Conservation (phyloP, 1,139 yeast genomes). For the Pneumocystis jirovecii region DNA sequence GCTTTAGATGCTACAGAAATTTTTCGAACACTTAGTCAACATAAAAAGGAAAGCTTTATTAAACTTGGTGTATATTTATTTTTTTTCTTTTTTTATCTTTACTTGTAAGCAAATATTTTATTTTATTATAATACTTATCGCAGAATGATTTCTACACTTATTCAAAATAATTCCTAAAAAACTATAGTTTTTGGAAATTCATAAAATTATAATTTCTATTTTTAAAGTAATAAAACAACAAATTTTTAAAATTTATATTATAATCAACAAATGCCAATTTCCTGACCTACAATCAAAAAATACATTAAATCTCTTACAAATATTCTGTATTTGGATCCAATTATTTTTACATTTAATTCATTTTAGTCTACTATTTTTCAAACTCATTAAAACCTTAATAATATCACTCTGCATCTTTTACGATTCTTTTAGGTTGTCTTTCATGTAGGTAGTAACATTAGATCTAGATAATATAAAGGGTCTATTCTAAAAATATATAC, state of each 20-base stretch:
- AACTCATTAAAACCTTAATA: not conserved
- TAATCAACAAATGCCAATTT: not conserved
- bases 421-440: not conserved
- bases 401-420: not conserved
- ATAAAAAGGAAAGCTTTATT: slow-evolving; percentile 80
- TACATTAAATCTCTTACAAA: not conserved
- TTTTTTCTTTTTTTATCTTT: slow-evolving; percentile 88
- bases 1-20: slow-evolving; percentile 95
- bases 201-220: not conserved
- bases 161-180: not conserved
- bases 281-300: not conserved
- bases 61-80: slow-evolving; percentile 83
- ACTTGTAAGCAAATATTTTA: slow-evolving; percentile 30
- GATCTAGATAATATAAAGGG: not conserved
- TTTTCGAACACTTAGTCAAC: slow-evolving; percentile 82
- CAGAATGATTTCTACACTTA: not conserved
- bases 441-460: not conserved
- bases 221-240: not conserved
- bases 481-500: not conserved
- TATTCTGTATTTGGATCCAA: not conserved
- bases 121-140: not conserved
- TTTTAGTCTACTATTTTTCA: not conserved
- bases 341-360: not conserved
- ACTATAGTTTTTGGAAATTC: not conserved
- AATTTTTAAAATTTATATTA: not conserved